A percentile compares a stretch with the other conserved stretches of the same genome.
Conservation (phyloP, 2,329 filamentous ascomycete genomes). For the Neofusicoccum laricinum region DNA sequence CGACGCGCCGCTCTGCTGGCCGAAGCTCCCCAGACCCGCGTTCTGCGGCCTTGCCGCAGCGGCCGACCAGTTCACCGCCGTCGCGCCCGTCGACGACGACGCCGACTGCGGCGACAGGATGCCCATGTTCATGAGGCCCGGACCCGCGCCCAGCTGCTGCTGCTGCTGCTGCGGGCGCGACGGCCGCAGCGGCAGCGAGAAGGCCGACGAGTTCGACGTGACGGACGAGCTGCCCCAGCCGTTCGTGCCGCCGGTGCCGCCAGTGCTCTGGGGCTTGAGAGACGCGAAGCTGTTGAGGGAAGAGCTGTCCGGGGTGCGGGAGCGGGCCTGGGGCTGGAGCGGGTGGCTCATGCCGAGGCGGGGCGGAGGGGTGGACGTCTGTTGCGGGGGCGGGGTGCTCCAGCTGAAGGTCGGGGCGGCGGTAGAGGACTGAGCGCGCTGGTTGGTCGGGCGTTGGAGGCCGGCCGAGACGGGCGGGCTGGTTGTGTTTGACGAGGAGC, state of each 20-base stretch:
- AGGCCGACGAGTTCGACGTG: conserved; percentile 24
- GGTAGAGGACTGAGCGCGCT: conserved; percentile 23
- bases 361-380: conserved; percentile 3
- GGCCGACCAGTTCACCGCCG: conserved; percentile 1
- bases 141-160: conserved; percentile 17
- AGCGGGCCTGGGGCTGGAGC: background rate
- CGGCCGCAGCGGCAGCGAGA: conserved; percentile 38
- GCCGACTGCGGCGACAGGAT: conserved; percentile 18
- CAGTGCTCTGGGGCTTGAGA: conserved; percentile 36
- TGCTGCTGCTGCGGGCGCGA: conserved; percentile 24
- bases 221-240: conserved; percentile 28
- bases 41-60: background rate
- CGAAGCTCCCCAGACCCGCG: background rate
- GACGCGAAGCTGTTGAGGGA: conserved; percentile 47
- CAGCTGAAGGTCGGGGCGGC: conserved; percentile 44
- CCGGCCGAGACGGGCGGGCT: conserved; percentile 28
- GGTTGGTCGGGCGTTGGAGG: conserved; percentile 28
- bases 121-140: conserved; percentile 2
- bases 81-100: conserved; percentile 19
- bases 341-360: conserved; percentile 1
- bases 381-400: conserved; percentile 37
- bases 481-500: conserved; percentile 29
- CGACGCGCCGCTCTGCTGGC: conserved; percentile 20
- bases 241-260: background rate
- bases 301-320: conserved; percentile 36